These are phyloP conservation scores for Suillus variegatus DNA, from an alignment of 768 basidiomycete genomes.

Conservation along the genomic window DNA sequence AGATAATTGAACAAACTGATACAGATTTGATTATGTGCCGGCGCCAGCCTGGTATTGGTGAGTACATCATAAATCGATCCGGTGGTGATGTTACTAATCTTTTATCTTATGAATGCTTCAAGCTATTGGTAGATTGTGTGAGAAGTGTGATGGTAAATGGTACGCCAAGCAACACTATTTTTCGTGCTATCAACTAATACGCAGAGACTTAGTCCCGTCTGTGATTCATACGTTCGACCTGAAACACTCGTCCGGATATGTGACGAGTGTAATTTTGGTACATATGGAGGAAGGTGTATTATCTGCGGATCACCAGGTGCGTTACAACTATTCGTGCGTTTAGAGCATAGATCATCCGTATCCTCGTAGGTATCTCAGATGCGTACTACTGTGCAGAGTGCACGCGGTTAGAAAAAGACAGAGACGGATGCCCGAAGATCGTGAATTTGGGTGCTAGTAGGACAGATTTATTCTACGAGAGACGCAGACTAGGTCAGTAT, in stretches of 20 bases:
- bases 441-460: conserved; percentile 94
- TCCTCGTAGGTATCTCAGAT: conserved; percentile 84
- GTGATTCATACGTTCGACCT: conserved; percentile 98
- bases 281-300: conserved; percentile 96
- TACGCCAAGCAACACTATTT: conserved; percentile 37
- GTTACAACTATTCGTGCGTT: conserved; percentile 17
- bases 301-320: conserved; percentile 95
- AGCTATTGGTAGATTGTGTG: conserved; percentile 98
- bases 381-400: conserved; percentile 99
- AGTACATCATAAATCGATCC: conserved; percentile 23
- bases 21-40: conserved; percentile 98
- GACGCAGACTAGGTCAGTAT: conserved; percentile 73
- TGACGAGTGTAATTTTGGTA: conserved; percentile 99
- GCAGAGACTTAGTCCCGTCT: conserved; percentile 72
- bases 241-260: conserved; percentile 98
- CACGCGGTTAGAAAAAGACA: conserved; percentile 93
- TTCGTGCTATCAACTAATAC: background rate
- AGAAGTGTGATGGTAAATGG: conserved; percentile 99
- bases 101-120: conserved; percentile 10
- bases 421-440: conserved; percentile 98
- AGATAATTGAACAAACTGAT: conserved; percentile 1
- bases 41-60: conserved; percentile 96
- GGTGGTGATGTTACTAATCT: conserved; percentile 7
- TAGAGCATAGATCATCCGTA: conserved; percentile 1
- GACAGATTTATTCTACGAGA: conserved; percentile 91